Conservation (phyloP, 345 rosid genomes). For the Combretum micranthum region DNA sequence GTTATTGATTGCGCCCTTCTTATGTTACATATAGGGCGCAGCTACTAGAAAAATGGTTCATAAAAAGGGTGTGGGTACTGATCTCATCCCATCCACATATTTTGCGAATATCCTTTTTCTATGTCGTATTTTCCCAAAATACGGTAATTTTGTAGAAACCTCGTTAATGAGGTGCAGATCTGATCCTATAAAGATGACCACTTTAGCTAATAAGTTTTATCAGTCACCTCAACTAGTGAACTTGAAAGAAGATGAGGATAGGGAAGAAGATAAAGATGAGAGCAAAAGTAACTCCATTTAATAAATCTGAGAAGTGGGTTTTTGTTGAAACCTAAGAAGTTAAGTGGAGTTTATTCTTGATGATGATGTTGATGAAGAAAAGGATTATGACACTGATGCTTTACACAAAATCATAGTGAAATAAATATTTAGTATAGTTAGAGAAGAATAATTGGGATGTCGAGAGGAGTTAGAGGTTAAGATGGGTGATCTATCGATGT, state of each 20-base stretch:
- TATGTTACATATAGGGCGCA: too few species aligned
- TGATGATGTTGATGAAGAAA: conserved; percentile 13
- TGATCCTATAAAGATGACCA: conserved; percentile 91
- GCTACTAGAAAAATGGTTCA: too few species aligned
- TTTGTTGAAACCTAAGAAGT: conserved; percentile 5
- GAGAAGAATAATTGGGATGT: too few species aligned
- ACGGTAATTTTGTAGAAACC: too few species aligned
- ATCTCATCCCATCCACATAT: too few species aligned
- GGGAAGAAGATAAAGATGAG: conserved; percentile 12
- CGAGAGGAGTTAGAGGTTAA: too few species aligned
- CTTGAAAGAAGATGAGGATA: conserved; percentile 12
- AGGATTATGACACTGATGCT: not conserved
- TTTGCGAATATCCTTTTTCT: too few species aligned
- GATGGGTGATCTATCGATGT: not conserved
- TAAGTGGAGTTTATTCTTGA: not conserved
- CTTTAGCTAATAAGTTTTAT: conserved; percentile 65
- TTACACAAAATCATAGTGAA: not conserved
- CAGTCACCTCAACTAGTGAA: conserved; percentile 44
- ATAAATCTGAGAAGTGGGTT: not conserved
- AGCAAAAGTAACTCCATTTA: not conserved
- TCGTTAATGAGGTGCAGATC: conserved; percentile 92
- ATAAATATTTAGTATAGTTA: too few species aligned
- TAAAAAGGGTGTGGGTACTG: too few species aligned
- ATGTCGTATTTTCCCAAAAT: too few species aligned
- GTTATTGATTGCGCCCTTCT: too few species aligned